phyloP scores from a whole-genome alignment of 176 grass and related monocot genomes.

The Bothriochloa decipiens region DNA sequence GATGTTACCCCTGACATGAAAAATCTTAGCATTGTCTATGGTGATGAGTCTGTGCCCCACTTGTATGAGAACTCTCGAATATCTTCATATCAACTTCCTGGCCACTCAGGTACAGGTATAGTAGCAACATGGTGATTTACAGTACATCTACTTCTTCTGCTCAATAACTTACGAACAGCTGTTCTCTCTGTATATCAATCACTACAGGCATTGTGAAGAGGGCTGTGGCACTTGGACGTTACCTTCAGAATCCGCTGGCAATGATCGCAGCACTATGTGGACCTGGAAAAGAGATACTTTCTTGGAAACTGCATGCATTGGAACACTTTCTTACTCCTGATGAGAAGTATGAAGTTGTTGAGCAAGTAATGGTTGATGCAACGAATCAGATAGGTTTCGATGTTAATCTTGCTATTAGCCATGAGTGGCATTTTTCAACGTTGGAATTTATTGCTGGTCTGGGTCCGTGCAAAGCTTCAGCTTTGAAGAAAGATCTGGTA shows the following conservation, averaged over 20 bases:
- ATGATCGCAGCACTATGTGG: constrained; percentile 92
- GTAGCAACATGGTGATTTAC: too few relatives aligned
- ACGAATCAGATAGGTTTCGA: constrained; percentile 90
- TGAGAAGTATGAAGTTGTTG: constrained; percentile 89
- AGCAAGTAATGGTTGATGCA: constrained; percentile 94
- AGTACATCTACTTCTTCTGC: too few relatives aligned
- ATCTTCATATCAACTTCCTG: too few relatives aligned
- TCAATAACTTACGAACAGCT: too few relatives aligned
- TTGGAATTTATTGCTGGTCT: constrained; percentile 87
- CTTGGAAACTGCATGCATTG: constrained; percentile 81
- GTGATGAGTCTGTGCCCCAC: too few relatives aligned
- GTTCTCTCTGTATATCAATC: too few relatives aligned
- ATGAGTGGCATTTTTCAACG: constrained; percentile 96
- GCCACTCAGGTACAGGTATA: too few relatives aligned
- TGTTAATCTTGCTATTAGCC: constrained; percentile 90
- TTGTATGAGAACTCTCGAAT: too few relatives aligned
- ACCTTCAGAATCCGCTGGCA: constrained; percentile 86
- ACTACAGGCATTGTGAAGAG: constrained; percentile 86
- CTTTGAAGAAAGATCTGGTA: constrained; percentile 81
- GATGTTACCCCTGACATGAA: too few relatives aligned
- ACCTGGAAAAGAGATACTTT: constrained; percentile 91
- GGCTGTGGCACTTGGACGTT: constrained; percentile 87
- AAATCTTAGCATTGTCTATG: too few relatives aligned
- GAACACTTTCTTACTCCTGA: constrained; percentile 91
- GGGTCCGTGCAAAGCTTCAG: constrained; percentile 83